phyloP scores from a whole-genome alignment of 225 moss, liverwort and hornwort species.

The Sphagnum tenellum region DNA sequence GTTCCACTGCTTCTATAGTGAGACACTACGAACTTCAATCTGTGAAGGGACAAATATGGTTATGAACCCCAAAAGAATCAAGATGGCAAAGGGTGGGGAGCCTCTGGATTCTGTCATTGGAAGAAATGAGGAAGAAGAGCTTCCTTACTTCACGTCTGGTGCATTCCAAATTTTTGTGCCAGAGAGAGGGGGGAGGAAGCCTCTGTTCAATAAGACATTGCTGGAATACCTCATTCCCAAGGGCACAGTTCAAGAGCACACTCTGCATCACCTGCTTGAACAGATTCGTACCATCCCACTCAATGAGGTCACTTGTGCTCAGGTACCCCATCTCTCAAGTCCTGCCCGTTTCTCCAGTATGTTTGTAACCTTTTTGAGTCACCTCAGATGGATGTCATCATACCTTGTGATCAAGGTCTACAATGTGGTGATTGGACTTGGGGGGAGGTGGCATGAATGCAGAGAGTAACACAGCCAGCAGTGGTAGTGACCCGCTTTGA shows the following conservation, averaged over 20 bases:
- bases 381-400: not conserved
- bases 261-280: conserved; percentile 61
- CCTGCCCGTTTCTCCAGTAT: not conserved
- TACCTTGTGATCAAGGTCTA: not conserved
- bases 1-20: conserved; percentile 66
- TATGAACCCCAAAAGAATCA: conserved; percentile 76
- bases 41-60: conserved; percentile 85
- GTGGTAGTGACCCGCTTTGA: conserved; percentile 80
- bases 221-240: conserved; percentile 53
- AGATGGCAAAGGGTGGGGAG: conserved; percentile 83
- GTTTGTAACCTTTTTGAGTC: not conserved
- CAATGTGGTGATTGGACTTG: not conserved
- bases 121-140: conserved; percentile 66
- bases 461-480: conserved; percentile 72
- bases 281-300: conserved; percentile 50
- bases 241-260: conserved; percentile 40
- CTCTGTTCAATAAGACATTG: conserved; percentile 38
- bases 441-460: conserved; percentile 13
- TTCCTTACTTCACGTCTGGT: conserved; percentile 60
- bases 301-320: conserved; percentile 49
- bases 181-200: conserved; percentile 26
- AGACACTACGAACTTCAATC: conserved; percentile 62
- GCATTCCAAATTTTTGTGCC: conserved; percentile 74
- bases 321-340: conserved; percentile 19
- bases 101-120: conserved; percentile 59